Evolutionary conservation across 257 asterid species (phyloP), one percentile per base, ranked within the genome.

Genomic region (Nicotiana tomentosiformis): DNA sequence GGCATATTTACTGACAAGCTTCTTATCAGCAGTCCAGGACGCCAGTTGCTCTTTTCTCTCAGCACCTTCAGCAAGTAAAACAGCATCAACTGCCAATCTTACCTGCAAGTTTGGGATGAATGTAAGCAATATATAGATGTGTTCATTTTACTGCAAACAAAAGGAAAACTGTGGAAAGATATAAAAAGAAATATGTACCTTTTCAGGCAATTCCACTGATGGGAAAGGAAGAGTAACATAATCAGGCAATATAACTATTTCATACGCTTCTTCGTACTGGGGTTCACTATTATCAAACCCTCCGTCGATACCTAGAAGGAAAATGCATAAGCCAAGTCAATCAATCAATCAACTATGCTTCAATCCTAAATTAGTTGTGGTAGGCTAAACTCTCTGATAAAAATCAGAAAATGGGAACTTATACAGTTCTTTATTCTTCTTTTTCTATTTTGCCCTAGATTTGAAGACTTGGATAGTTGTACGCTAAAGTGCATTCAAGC

Each of bases 1-100:
- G 43, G 99, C 98, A 90, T 92, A 90, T 88, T 88, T 91, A 87
- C 99, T 93, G 82, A 88, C 77, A 62, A 86, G 37, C 86, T 96
- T 96, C 65, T 90, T 89, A 83, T 93, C 98, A 80, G 98, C 96
- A 57, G 97, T 93, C 99, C 99, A 94, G 57, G 95, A 86, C 86
- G 98, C 97, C 82, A 96, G 88, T 85, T 94, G 97, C 82, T 96
- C 98, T 89, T 92, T 96, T 83, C 93, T 95, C 89, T 94, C 99
- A 70, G 96, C 98, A 82, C 97, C 95, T 80, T 90, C 93, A 83
- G 91, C 91, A 92, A 90, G 81, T 83, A 92, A 87, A 81, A 96
- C 87, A 85, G 94, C 91, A 89, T 94, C 98, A 84, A 92, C 99
- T 46, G 99, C 98, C 87, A 91, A 89, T 74, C 98, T 90, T 56